Evolutionary conservation across 306 rosid species (phyloP).

Genomic region (Medicago lupulina): DNA sequence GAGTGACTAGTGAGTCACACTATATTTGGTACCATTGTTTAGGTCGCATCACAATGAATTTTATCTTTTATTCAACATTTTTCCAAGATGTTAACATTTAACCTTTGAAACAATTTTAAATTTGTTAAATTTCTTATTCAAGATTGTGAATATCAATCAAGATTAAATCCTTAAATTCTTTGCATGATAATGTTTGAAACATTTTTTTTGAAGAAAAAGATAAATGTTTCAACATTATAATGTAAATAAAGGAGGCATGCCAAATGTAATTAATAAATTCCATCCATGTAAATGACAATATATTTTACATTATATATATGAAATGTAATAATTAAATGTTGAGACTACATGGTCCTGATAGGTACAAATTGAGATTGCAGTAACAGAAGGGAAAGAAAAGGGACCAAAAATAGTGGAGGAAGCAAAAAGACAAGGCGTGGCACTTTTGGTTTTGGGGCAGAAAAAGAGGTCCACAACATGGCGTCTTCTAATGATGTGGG

Average conservation of each 20-base stretch:
- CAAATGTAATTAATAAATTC: neutral
- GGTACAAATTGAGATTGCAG: constrained; percentile 80
- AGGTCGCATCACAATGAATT: neutral
- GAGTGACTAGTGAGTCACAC: neutral
- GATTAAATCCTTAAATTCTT: neutral
- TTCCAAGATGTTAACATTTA: constrained; percentile 11
- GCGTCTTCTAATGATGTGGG: constrained; percentile 94
- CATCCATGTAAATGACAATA: neutral
- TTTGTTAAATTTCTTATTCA: constrained; percentile 17
- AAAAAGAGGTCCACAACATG: constrained; percentile 83
- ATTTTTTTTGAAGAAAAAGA: no score
- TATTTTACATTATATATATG: neutral
- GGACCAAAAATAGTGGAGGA: constrained; percentile 88
- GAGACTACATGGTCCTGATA: constrained; percentile 47
- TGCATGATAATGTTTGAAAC: constrained; percentile 34
- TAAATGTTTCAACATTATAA: no score
- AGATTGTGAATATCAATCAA: constrained; percentile 22
- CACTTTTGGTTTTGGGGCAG: constrained; percentile 85
- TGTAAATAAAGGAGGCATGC: constrained; percentile 7
- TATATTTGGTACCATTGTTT: neutral
- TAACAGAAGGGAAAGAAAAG: constrained; percentile 79
- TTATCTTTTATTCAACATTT: neutral
- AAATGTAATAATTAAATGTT: constrained; percentile 21
- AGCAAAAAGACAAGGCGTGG: constrained; percentile 77
- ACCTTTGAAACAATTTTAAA: neutral